These are phyloP conservation scores for Mycena rosella DNA, from an alignment of 768 basidiomycete genomes.

Conservation along the genomic window DNA sequence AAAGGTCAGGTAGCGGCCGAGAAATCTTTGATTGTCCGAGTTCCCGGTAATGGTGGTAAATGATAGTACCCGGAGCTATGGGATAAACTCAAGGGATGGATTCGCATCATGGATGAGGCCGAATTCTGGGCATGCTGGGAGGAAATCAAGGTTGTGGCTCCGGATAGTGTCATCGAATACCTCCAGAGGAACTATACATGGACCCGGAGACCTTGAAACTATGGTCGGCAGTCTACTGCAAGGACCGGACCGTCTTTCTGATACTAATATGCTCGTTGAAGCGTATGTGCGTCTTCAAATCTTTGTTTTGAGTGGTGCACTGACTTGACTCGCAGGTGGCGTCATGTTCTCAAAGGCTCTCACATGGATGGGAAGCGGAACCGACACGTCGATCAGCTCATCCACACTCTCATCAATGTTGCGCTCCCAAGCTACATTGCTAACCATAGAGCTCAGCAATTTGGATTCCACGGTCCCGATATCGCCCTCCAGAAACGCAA, in stretches of 20 bases:
- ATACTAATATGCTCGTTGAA: conserved; percentile 48
- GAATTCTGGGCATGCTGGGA: conserved; percentile 38
- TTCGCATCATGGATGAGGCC: conserved; percentile 30
- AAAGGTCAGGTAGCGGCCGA: no score
- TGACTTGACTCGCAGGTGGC: conserved; percentile 36
- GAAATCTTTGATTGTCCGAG: no score
- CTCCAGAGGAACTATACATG: conserved; percentile 38
- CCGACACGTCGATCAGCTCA: conserved; percentile 40
- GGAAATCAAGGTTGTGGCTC: conserved; percentile 31
- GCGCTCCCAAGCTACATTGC: conserved; percentile 35
- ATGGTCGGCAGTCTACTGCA: conserved; percentile 43
- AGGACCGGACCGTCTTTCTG: conserved; percentile 31
- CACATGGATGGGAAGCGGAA: conserved; percentile 42
- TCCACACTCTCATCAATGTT: conserved; percentile 33
- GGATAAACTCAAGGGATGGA: conserved; percentile 39
- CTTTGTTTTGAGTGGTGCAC: no score
- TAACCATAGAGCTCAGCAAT: conserved; percentile 35
- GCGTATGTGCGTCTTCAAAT: no score
- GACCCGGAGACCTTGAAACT: background rate
- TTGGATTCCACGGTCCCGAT: conserved; percentile 41
- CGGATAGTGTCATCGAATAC: conserved; percentile 31
- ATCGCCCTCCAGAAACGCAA: conserved; percentile 28
- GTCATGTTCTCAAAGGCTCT: conserved; percentile 43
- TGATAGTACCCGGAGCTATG: conserved; percentile 40
- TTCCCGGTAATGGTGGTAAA: no score